These are phyloP conservation scores for Aspergillus mulundensis DNA, from an alignment of 495 filamentous ascomycete genomes.

Conservation along the genomic window DNA sequence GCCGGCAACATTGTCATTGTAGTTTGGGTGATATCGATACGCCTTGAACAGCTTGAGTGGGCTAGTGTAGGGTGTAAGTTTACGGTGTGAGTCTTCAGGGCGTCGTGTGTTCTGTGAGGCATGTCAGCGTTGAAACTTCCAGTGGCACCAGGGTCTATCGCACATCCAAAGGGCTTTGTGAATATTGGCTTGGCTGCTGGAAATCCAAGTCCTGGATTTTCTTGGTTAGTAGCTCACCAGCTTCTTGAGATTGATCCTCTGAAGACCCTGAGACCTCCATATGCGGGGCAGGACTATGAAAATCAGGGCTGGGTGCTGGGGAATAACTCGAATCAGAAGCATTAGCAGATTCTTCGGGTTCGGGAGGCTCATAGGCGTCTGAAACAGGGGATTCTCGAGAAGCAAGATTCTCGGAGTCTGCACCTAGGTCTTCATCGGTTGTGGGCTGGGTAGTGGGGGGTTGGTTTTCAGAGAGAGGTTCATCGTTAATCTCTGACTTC, in stretches of 20 bases:
- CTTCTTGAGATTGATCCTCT: conserved; percentile 18
- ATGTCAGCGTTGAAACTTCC: conserved; percentile 11
- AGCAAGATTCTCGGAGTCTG: conserved; percentile 13
- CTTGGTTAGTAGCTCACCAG: conserved; percentile 31
- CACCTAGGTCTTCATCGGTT: conserved; percentile 11
- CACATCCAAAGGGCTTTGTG: conserved; percentile 37
- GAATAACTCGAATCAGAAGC: conserved; percentile 31
- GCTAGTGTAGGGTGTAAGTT: conserved; percentile 74
- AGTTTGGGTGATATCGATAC: conserved; percentile 84
- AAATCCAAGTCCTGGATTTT: conserved; percentile 26
- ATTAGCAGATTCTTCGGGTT: conserved; percentile 36
- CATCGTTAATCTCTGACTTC: conserved; percentile 1
- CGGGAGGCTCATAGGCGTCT: conserved; percentile 59
- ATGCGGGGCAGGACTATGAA: conserved; percentile 23
- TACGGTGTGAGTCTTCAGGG: conserved; percentile 20
- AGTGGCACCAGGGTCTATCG: conserved; percentile 22
- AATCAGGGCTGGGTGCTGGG: conserved; percentile 35
- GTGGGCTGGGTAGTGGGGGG: neutral
- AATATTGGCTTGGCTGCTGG: conserved; percentile 15
- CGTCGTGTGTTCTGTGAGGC: conserved; percentile 22
- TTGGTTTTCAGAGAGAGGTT: conserved; percentile 5
- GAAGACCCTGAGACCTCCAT: conserved; percentile 15
- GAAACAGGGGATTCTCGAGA: conserved; percentile 35
- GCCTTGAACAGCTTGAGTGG: conserved; percentile 77
- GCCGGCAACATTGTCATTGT: conserved; percentile 59